phyloP scores from a whole-genome alignment of 345 rosid species.

The Pelargonium nanum region DNA sequence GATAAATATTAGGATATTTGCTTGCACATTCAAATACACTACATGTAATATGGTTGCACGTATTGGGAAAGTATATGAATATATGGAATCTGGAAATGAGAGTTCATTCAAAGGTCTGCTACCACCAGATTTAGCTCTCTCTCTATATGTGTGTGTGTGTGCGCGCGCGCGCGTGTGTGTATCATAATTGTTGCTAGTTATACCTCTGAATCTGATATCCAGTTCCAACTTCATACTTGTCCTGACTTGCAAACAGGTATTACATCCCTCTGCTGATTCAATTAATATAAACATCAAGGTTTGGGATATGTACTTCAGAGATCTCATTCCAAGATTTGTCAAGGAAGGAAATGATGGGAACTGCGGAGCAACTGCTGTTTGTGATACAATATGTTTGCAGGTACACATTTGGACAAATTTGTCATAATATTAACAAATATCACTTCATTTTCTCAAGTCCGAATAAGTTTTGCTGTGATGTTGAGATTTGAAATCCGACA shows the following conservation, averaged over 20 bases:
- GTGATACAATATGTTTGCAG: constrained; percentile 86
- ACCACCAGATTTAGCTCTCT: not conserved
- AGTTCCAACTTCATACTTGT: not conserved
- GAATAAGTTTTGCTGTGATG: not conserved
- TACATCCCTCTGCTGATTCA: constrained; percentile 58
- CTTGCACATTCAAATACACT: not conserved
- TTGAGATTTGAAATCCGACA: not conserved
- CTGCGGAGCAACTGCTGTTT: constrained; percentile 84
- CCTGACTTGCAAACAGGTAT: constrained; percentile 35
- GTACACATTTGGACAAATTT: constrained; percentile 20
- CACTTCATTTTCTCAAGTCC: not conserved
- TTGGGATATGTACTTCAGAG: constrained; percentile 80
- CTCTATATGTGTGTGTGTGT: not conserved
- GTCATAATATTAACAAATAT: not conserved
- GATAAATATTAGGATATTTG: no score
- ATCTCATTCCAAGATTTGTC: constrained; percentile 69
- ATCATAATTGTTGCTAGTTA: not conserved
- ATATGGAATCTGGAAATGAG: not conserved
- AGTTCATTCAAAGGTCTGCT: not conserved
- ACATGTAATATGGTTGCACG: not conserved
- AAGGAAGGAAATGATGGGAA: constrained; percentile 84
- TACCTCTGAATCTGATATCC: not conserved
- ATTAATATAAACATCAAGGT: constrained; percentile 67
- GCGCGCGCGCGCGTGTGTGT: no score
- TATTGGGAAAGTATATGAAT: not conserved